Base-by-base conservation (phyloP, 176 grass and related monocot genomes). In the Aegilops bicornis region DNA sequence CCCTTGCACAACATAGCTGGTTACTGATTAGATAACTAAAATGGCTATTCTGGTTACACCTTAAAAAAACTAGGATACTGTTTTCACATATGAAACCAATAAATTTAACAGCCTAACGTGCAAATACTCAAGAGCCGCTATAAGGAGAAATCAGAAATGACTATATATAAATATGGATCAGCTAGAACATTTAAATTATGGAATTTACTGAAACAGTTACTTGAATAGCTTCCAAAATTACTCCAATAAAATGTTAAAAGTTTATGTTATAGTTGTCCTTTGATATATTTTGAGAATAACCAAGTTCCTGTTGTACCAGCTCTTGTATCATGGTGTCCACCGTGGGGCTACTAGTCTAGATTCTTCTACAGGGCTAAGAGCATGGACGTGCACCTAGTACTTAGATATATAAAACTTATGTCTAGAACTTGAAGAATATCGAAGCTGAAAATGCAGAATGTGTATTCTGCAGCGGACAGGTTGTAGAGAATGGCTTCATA, bases 311-410 rank as follows among this genome's bases (percentile, higher is more conserved):
- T 42, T 35, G 37, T 43, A 72, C 29, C 67, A 80, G 37, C 7
- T 64, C 77, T 36, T 47, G 10, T 64, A 64, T 80, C 73, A 78
- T 73, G 52, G 27, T 64, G 37, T 77, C 59, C 47, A 87, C 30
- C 65, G 10, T 39, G 76, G 3, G 10, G 16, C 60, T 35, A 29
- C 31, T 27, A 76, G 45, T 56, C 31, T 65, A 81, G 79, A 50
- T 22, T 64, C 15, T 87, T 81, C 45, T 79, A 86, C 45, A 72
- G 37, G 77, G 65, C 76, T 80, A 54, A 54, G 50, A 54, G 50
- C 50, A 54, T 80, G 27, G 24, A 16, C 36, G 31, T 45, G 76
- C 15, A 63, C 67, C 72, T 68, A 20, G 71, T 64, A 48, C 30
- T 77, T 22, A 13, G 64, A 65, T 64, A 71, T 70, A 12, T 36